A percentile compares a stretch with the other conserved stretches of the same genome.
Evolutionary conservation across 2,329 filamentous ascomycete species (phyloP).

Genomic region (Verticillium isaacii): DNA sequence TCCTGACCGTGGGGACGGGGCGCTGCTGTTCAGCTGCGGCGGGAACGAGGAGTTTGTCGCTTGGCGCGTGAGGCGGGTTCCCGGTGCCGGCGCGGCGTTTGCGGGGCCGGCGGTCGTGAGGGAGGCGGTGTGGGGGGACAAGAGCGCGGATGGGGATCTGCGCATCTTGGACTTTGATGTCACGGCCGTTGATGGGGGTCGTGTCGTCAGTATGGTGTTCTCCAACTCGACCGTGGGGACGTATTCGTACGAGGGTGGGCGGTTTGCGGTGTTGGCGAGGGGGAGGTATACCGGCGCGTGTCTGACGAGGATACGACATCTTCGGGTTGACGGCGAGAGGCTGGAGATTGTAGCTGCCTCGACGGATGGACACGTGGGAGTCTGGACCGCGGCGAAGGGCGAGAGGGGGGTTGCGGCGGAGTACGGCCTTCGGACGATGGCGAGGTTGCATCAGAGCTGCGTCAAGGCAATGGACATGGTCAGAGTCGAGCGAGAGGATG

Average conservation of each 20-base stretch:
- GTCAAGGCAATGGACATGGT: slow-evolving; percentile 61
- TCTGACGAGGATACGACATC: slow-evolving; percentile 59
- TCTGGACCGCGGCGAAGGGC: slow-evolving; percentile 42
- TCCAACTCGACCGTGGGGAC: slow-evolving; percentile 77
- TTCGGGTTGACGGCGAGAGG: slow-evolving; percentile 20
- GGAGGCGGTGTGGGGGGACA: slow-evolving; percentile 49
- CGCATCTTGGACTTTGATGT: slow-evolving; percentile 65
- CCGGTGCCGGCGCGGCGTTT: slow-evolving; percentile 32
- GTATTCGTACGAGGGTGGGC: slow-evolving; percentile 41
- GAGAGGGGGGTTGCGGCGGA: slow-evolving; percentile 1
- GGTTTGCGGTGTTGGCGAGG: slow-evolving; percentile 45
- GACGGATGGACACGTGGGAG: slow-evolving; percentile 72
- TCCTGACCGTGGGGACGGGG: slow-evolving; percentile 34
- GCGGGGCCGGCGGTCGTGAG: slow-evolving; percentile 49
- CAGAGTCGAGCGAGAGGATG: slow-evolving; percentile 5
- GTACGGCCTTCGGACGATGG: slow-evolving; percentile 24
- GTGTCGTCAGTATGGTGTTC: slow-evolving; percentile 66
- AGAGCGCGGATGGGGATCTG: slow-evolving; percentile 57
- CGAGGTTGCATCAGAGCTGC: slow-evolving; percentile 70
- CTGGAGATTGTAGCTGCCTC: slow-evolving; percentile 60
- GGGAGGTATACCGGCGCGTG: slow-evolving; percentile 69
- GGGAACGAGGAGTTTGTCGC: slow-evolving; percentile 87
- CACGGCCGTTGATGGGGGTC: slow-evolving; percentile 22
- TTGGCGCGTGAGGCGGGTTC: slow-evolving; percentile 59
- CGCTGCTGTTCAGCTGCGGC: slow-evolving; percentile 77